Evolutionary conservation across 1,139 yeast species (phyloP).

Genomic region (Kodamaea plutei): DNA sequence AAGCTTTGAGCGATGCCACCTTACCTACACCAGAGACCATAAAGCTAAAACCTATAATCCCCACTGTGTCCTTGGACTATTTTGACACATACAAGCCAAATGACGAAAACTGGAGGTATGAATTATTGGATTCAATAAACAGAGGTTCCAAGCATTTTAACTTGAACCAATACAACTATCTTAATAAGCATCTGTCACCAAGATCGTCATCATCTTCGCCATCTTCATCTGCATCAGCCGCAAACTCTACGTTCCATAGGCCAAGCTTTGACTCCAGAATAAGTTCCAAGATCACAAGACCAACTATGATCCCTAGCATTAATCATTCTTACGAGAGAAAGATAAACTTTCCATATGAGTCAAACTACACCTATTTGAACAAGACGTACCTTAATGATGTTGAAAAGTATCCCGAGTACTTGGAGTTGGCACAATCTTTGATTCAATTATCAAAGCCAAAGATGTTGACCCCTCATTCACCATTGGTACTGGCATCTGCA

Average conservation of each 20-base stretch:
- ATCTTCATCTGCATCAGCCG: slow-evolving; percentile 6
- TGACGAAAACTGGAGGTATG: slow-evolving; percentile 47
- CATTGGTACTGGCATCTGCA: slow-evolving; percentile 7
- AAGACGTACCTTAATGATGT: slow-evolving; percentile 44
- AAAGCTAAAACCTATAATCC: slow-evolving; percentile 33
- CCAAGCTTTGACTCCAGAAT: slow-evolving; percentile 43
- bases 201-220: slow-evolving; percentile 8
- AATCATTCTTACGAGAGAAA: slow-evolving; percentile 27
- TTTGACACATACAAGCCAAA: slow-evolving; percentile 47
- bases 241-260: slow-evolving; percentile 17
- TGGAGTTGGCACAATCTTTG: slow-evolving; percentile 44
- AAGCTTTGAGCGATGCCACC: slow-evolving; percentile 28
- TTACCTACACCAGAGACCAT: slow-evolving; percentile 20
- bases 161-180: slow-evolving; percentile 28
- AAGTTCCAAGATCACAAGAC: slow-evolving; percentile 30
- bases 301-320: slow-evolving; percentile 26
- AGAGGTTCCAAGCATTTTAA: slow-evolving; percentile 28
- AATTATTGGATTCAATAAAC: slow-evolving; percentile 36
- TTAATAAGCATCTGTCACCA: slow-evolving; percentile 19
- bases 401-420: slow-evolving; percentile 44
- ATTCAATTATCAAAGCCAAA: slow-evolving; percentile 32
- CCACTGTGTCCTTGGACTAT: slow-evolving; percentile 45
- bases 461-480: slow-evolving; percentile 9
- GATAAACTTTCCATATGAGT: slow-evolving; percentile 52
- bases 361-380: slow-evolving; percentile 49